Evolutionary conservation across 2,329 filamentous ascomycete species (phyloP), one percentile per base, ranked within the genome.

Genomic region (Talaromyces sp.): DNA sequence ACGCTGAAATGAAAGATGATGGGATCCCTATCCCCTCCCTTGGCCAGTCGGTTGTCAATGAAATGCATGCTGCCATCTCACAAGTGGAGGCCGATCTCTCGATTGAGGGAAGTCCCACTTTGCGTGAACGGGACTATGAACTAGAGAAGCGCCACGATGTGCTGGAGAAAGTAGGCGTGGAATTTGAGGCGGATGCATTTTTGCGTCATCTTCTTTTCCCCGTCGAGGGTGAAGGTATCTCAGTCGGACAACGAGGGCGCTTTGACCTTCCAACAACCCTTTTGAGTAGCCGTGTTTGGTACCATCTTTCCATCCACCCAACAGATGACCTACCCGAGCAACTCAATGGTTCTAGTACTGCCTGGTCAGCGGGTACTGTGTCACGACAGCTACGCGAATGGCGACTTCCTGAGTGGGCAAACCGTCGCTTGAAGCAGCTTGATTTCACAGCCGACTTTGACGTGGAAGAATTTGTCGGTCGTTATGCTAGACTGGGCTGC

Each of bases 361-460:
- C 89, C 1, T 99, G 94, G 94, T 96, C 93, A 44, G 94, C 94
- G 1, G 91, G 91, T 20, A 87, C 89, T 2, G 89, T 99, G 0
- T 99, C 94, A 2, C 87, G 91, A 52, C 94, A 99, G 72, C 83
- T 99, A 16, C 89, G 94, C 16, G 85, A 91, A 2, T 99, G 94
- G 93, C 85, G 94, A 65, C 79, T 99, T 14, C 89, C 94, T 0
- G 94, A 99, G 71, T 99, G 94, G 94, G 90, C 92, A 1, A 99
- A 97, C 69, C 86, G 93, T 51, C 85, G 94, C 45, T 95, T 92
- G 70, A 91, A 90, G 70, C 86, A 88, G 64, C 84, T 97, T 2
- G 94, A 99, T 69, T 99, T 96, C 72, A 99, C 94, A 0, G 91
- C 92, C 1, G 94, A 99, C 67, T 99, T 97, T 62, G 94, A 99